Evolutionary conservation across 2,329 filamentous ascomycete genomes (phyloP).

Genomic region (Colletotrichum abscissum): DNA sequence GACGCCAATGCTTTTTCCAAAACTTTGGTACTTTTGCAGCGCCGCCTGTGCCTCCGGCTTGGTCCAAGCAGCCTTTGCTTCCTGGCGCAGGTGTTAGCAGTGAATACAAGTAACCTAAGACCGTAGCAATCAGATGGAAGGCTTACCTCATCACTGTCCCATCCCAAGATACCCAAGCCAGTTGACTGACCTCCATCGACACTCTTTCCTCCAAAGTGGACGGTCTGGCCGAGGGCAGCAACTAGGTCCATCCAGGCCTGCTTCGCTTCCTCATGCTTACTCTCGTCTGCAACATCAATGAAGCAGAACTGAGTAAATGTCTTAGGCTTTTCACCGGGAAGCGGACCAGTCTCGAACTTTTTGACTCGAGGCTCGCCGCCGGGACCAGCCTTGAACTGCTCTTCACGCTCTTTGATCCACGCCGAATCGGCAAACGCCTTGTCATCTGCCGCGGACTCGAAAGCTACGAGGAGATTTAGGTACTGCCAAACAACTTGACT

Average conservation of each 20-base stretch:
- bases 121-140: too few species aligned
- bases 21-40: conserved; percentile 16
- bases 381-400: not conserved
- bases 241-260: conserved; percentile 28
- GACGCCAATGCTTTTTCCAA: conserved; percentile 12
- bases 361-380: conserved; percentile 9
- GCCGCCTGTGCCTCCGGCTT: conserved; percentile 27
- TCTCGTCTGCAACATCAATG: conserved; percentile 16
- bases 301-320: conserved; percentile 12
- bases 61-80: conserved; percentile 13
- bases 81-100: not conserved
- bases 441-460: conserved; percentile 14
- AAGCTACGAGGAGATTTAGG: not conserved
- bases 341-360: conserved; percentile 21
- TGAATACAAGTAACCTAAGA: too few species aligned
- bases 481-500: not conserved
- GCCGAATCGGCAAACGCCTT: conserved; percentile 22
- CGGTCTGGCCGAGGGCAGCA: not conserved
- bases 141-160: conserved; percentile 28
- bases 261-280: conserved; percentile 22
- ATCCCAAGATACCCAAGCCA: conserved; percentile 23
- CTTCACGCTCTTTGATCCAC: conserved; percentile 18
- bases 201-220: conserved; percentile 13
- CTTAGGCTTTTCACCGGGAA: conserved; percentile 12
- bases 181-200: conserved; percentile 6